Conservation (phyloP, 2,329 filamentous ascomycete genomes). For the Bimuria novae-zelandiae region DNA sequence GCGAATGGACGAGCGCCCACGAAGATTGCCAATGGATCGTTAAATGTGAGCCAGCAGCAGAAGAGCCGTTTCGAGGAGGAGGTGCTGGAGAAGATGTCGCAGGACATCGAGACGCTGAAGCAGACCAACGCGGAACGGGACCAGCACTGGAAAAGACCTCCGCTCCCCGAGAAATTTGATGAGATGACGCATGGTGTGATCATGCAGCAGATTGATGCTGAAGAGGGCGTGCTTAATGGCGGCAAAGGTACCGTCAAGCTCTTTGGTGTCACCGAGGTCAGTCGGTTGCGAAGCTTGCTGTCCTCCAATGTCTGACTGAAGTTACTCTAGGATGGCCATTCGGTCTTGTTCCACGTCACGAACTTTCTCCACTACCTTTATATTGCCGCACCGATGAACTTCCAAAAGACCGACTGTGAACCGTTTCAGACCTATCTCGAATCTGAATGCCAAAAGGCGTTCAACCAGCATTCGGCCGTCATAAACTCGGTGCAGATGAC, state of each 20-base stretch:
- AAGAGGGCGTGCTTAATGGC: slow-evolving; percentile 82
- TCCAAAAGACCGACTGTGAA: slow-evolving; percentile 76
- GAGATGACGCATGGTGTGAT: slow-evolving; percentile 70
- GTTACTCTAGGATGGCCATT: slow-evolving; percentile 69
- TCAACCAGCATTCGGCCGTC: slow-evolving; percentile 65
- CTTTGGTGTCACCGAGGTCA: slow-evolving; percentile 85
- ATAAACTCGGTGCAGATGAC: slow-evolving; percentile 83
- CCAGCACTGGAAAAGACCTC: slow-evolving; percentile 82
- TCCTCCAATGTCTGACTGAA: slow-evolving; percentile 16
- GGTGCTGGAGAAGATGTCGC: slow-evolving; percentile 92
- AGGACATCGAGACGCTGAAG: slow-evolving; percentile 86
- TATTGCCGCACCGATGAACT: slow-evolving; percentile 82
- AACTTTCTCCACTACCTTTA: slow-evolving; percentile 97
- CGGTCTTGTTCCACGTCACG: slow-evolving; percentile 91
- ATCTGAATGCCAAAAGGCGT: slow-evolving; percentile 64
- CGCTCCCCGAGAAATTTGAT: slow-evolving; percentile 62
- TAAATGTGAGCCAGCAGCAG: slow-evolving; percentile 70
- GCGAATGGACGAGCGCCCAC: slow-evolving; percentile 67
- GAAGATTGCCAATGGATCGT: slow-evolving; percentile 63
- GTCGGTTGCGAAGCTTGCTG: slow-evolving; percentile 6
- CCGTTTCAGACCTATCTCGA: slow-evolving; percentile 82
- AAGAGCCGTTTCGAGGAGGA: slow-evolving; percentile 95
- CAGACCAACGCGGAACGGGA: slow-evolving; percentile 88
- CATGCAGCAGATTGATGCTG: slow-evolving; percentile 94
- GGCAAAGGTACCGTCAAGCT: slow-evolving; percentile 82